Base-by-base conservation (phyloP, 1,139 yeast genomes). In the Hansenula sp. region DNA sequence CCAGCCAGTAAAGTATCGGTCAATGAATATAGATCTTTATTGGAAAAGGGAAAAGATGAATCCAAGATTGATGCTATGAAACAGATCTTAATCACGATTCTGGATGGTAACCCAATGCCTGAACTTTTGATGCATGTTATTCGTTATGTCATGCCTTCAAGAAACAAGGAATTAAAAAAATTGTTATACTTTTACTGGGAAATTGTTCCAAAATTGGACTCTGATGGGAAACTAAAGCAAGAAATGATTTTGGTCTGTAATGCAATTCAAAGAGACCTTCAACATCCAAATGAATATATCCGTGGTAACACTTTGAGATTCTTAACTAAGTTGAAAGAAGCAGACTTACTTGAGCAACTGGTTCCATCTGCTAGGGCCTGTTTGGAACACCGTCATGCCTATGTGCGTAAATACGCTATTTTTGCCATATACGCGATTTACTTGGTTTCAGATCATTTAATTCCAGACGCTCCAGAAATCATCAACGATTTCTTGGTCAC, bases 161-260 rank as follows among this genome's bases (percentile, higher is more conserved):
- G 77, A 60, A 83, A 84, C 68, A 94, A 93, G 69, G 88, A 84
- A 58, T 78, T 94, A 68, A 94, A 94, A 74, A 93, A 91, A 67
- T 74, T 94, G 61, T 73, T 94, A 54, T 94, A 93, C 62, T 89
- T 90, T 61, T 94, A 94, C 72, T 94, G 99, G 99, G 99, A 94
- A 67, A 89, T 91, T 46, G 94, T 96, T 63, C 96, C 97, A 44
- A 94, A 94, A 68, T 74, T 84, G 57, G 96, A 89, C 57, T 74
- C 78, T 40, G 84, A 84, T 42, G 99, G 99, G 6, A 88, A 88
- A 64, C 79, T 94, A 74, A 88, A 90, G 71, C 98, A 91, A 66
- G 99, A 94, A 69, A 93, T 94, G 98, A 93, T 94, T 68, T 79
- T 94, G 55, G 99, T 93, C 42, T 93, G 98, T 71, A 94, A 94